These are phyloP conservation scores for Leccinum uliginosum DNA, from an alignment of 768 basidiomycete species.

Conservation along the genomic window DNA sequence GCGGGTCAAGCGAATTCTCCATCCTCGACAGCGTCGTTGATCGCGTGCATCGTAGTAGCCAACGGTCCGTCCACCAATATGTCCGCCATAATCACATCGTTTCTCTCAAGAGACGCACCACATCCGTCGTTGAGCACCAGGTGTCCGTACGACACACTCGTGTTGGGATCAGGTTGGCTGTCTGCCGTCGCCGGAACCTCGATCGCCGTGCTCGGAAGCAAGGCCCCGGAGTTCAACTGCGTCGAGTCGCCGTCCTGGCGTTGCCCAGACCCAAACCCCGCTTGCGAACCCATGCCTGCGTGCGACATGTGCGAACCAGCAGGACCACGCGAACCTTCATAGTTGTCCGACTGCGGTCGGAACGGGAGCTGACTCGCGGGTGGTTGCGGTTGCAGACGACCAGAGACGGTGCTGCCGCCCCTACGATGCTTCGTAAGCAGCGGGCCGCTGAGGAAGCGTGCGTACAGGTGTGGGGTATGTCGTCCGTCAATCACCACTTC, in stretches of 20 bases:
- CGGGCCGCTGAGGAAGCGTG: conserved; percentile 74
- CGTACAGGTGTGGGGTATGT: conserved; percentile 76
- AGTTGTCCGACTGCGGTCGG: conserved; percentile 12
- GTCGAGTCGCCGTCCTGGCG: conserved; percentile 27
- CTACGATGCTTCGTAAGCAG: conserved; percentile 65
- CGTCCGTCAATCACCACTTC: conserved; percentile 78
- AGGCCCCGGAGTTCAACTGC: conserved; percentile 25
- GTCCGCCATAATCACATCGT: conserved; percentile 25
- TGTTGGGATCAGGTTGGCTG: conserved; percentile 31
- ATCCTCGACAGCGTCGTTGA: conserved; percentile 68
- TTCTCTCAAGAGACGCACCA: neutral
- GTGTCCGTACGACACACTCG: conserved; percentile 37
- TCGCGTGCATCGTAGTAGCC: conserved; percentile 68
- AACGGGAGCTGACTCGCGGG: conserved; percentile 36
- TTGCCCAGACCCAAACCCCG: conserved; percentile 12
- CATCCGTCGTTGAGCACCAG: conserved; percentile 14
- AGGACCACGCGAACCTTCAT: conserved; percentile 26
- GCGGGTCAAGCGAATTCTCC: no score
- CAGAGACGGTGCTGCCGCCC: conserved; percentile 53
- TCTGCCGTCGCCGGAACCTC: neutral
- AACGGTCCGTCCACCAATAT: conserved; percentile 46
- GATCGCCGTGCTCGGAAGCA: neutral
- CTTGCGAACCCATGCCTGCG: conserved; percentile 11
- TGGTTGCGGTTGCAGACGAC: conserved; percentile 49
- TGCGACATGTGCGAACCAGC: conserved; percentile 25